Conservation (phyloP, 2,329 filamentous ascomycete species). For the Leptographium lundbergii region DNA sequence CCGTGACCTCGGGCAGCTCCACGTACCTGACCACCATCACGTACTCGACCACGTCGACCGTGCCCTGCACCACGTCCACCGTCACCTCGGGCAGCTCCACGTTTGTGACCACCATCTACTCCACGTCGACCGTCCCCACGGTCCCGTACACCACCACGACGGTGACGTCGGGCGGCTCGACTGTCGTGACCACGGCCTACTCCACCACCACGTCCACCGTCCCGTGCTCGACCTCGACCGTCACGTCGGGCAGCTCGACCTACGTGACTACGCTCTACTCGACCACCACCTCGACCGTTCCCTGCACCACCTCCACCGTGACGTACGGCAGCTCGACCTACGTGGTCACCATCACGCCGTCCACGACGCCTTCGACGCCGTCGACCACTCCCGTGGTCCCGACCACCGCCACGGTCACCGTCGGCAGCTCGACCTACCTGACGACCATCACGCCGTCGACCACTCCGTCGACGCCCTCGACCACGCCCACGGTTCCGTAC, state of each 20-base stretch:
- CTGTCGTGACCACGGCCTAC: not conserved
- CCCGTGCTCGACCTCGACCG: not conserved
- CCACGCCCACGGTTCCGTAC: not conserved
- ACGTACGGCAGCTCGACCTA: not conserved
- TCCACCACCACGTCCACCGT: not conserved
- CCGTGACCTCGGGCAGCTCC: not conserved
- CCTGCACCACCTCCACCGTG: not conserved
- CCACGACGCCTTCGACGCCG: not conserved
- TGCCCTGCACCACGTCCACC: not conserved
- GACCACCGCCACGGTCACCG: not conserved
- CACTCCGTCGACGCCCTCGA: not conserved
- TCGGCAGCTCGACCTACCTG: not conserved
- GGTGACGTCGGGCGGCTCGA: not conserved
- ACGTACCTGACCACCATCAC: not conserved
- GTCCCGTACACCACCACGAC: slow-evolving; percentile 2
- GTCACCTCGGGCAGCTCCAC: not conserved
- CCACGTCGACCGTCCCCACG: not conserved
- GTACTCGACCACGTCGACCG: not conserved
- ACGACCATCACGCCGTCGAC: not conserved
- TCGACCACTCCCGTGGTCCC: not conserved
- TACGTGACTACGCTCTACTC: not conserved
- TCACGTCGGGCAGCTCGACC: not conserved
- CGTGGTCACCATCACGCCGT: not conserved
- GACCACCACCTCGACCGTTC: not conserved
- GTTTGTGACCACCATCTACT: not conserved